Evolutionary conservation across 306 rosid species (phyloP), one percentile per base, ranked within the genome.

Genomic region (Elaeagnus macrophylla): DNA sequence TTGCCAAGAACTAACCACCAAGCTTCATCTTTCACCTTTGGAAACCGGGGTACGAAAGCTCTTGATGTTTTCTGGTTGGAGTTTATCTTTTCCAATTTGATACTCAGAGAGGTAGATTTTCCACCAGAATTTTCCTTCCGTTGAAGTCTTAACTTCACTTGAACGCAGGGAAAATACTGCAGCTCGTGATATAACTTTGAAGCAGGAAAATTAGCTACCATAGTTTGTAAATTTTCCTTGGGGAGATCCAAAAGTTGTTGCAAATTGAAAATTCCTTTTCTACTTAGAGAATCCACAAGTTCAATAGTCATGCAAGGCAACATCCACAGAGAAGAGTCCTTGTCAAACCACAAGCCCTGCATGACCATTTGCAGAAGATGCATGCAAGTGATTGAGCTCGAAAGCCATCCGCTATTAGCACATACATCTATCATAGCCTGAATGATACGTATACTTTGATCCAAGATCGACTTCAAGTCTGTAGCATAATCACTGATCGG

Each of bases 371-470:
- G 97, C 76, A 91, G 65, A 62, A 91, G 93, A 74, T 76, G 94
- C 95, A 91, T 91, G 78, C 96, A 91, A 37, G 86, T 80, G 39
- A 86, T 67, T 47, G 94, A 72, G 78, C 97, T 91, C 20, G 88
- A 80, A 54, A 91, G 89, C 97, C 96, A 91, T 59, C 97, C 96
- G 25, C 94, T 86, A 62, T 91, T 91, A 55, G 96, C 91, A 65
- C 96, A 86, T 66, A 91, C 82, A 73, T 91, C 97, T 70, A 86
- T 91, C 96, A 86, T 86, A 63, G 97, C 97, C 89, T 91, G 97
- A 62, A 84, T 91, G 61, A 91, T 67, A 9, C 94, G 91, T 59
- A 91, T 91, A 65, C 97, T 91, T 74, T 91, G 96, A 78, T 91
- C 97, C 70, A 91, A 68, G 67, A 91, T 94, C 0, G 97, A 86